These are phyloP conservation scores for Sclerotiophoma versabilis DNA, from an alignment of 2,329 filamentous ascomycete species.

Conservation along the genomic window DNA sequence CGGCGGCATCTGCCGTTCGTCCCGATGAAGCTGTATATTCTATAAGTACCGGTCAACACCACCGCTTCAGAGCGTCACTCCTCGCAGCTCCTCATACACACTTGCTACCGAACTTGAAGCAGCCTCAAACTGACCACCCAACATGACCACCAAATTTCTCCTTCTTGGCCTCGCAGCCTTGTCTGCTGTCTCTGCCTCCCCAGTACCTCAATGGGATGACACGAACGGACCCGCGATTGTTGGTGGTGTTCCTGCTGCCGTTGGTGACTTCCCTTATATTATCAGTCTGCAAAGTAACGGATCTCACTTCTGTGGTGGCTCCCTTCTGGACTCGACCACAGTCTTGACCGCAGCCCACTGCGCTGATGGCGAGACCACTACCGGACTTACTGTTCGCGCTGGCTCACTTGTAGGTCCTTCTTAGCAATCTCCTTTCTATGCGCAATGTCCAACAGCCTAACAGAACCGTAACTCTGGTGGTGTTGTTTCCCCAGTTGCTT, in stretches of 20 bases:
- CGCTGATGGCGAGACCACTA: conserved; percentile 24
- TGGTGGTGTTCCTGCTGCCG: conserved; percentile 31
- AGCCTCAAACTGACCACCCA: background rate
- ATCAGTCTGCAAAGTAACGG: conserved; percentile 29
- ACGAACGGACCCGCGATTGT: conserved; percentile 28
- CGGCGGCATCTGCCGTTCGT: background rate
- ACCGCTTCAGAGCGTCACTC: background rate
- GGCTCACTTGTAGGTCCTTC: conserved; percentile 32
- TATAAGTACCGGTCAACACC: background rate
- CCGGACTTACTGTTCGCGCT: conserved; percentile 26
- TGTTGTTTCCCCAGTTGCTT: conserved; percentile 22
- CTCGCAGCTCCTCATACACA: background rate
- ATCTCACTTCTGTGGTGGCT: conserved; percentile 37
- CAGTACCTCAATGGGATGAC: conserved; percentile 31
- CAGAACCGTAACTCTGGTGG: conserved; percentile 33
- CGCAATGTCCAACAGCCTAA: background rate
- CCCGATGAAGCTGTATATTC: background rate
- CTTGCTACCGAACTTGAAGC: background rate
- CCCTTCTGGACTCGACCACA: conserved; percentile 36
- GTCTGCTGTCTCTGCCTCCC: conserved; percentile 29
- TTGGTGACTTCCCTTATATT: conserved; percentile 41
- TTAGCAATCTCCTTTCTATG: conserved; percentile 30
- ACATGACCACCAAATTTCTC: conserved; percentile 28
- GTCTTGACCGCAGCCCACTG: conserved; percentile 41
- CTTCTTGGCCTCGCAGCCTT: conserved; percentile 30